Percentiles rank a stretch among this genome's conserved stretches.
Evolutionary conservation across 352 stramenopile species (phyloP).

Genomic region (Phytophthora vignae): DNA sequence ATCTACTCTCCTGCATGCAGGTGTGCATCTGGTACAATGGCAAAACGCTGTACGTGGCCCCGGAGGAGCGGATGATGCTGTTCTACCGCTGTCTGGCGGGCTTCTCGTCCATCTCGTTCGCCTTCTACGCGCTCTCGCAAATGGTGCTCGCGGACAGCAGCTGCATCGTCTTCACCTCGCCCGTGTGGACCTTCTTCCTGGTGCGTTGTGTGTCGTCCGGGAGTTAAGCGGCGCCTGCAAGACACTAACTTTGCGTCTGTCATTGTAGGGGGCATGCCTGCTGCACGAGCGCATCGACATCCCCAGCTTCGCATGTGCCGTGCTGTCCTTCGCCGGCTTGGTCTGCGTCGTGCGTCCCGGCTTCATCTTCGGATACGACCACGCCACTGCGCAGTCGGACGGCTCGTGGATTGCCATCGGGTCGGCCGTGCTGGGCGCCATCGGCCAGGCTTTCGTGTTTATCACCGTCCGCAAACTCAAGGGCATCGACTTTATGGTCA

Average conservation of each 20-base stretch:
- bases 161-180: conserved; percentile 78
- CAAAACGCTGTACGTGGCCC: conserved; percentile 58
- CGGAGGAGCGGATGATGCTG: conserved; percentile 61
- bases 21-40: conserved; percentile 51
- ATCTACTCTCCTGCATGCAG: conserved; percentile 13
- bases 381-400: conserved; percentile 47
- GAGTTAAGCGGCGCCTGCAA: background rate
- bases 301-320: conserved; percentile 48
- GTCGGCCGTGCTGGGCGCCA: conserved; percentile 60
- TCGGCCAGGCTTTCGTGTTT: conserved; percentile 78
- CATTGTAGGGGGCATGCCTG: conserved; percentile 46
- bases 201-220: conserved; percentile 25
- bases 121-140: conserved; percentile 80
- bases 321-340: conserved; percentile 54
- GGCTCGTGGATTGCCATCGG: conserved; percentile 61
- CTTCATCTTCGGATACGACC: conserved; percentile 63
- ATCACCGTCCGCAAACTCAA: conserved; percentile 73
- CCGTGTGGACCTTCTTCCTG: conserved; percentile 77
- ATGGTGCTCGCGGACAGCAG: conserved; percentile 83
- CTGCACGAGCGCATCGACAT: conserved; percentile 56
- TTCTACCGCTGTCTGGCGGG: conserved; percentile 72
- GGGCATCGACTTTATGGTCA: conserved; percentile 60
- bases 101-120: conserved; percentile 78
- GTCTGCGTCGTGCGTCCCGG: conserved; percentile 61
- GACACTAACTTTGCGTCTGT: background rate